phyloP scores from a whole-genome alignment of 1,139 yeast species.

The Diutina rugosa region DNA sequence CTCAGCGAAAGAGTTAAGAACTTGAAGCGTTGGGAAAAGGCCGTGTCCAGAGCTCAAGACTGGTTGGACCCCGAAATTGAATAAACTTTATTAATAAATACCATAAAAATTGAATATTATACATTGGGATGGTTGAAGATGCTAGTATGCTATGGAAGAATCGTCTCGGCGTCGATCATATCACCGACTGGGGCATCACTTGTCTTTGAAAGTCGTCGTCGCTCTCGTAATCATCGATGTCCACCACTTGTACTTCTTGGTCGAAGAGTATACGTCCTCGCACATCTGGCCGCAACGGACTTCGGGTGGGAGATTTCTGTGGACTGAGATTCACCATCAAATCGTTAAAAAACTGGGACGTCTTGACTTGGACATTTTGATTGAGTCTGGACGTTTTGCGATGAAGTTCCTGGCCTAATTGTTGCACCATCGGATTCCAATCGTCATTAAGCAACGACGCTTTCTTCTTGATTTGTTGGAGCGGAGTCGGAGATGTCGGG shows the following conservation, averaged over 20 bases:
- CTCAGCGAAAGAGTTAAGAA: constrained; percentile 48
- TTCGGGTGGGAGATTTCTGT: constrained; percentile 4
- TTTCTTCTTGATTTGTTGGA: neutral
- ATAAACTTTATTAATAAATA: constrained; percentile 8
- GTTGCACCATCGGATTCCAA: neutral
- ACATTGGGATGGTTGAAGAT: neutral
- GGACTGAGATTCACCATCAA: constrained; percentile 5
- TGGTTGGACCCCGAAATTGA: constrained; percentile 44
- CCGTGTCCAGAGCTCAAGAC: constrained; percentile 62
- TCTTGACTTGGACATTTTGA: constrained; percentile 10
- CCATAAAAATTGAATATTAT: neutral
- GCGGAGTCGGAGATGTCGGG: constrained; percentile 1
- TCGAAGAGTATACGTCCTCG: constrained; percentile 5
- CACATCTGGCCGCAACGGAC: constrained; percentile 4
- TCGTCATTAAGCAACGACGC: neutral
- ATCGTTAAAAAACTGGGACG: constrained; percentile 18
- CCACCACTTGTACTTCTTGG: constrained; percentile 7
- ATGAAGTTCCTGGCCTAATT: neutral
- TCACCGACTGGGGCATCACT: neutral
- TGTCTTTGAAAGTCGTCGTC: neutral
- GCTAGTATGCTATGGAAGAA: neutral
- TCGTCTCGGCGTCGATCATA: neutral
- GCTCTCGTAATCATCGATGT: constrained; percentile 15
- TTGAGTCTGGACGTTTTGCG: constrained; percentile 4
- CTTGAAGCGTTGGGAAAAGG: constrained; percentile 76